phyloP scores from a whole-genome alignment of 306 rosid genomes.

The Malus sylvestris region DNA sequence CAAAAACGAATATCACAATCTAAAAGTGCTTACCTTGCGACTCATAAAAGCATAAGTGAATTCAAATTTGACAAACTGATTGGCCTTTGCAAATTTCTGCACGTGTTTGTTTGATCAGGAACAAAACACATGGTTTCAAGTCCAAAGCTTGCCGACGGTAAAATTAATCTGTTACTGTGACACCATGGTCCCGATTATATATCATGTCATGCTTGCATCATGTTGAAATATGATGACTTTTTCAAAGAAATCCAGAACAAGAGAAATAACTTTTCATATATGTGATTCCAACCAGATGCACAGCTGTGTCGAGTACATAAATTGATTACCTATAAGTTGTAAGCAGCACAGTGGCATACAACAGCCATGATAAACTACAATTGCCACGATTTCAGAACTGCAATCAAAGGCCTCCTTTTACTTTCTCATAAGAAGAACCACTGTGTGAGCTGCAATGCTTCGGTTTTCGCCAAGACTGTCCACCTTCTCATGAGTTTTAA shows the following conservation, averaged over 20 bases:
- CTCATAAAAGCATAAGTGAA: background rate
- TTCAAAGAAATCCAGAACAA: background rate
- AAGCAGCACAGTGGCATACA: background rate
- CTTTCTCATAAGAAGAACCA: slow-evolving; percentile 86
- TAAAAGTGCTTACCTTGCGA: background rate
- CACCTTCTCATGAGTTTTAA: slow-evolving; percentile 95
- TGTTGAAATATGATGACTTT: no score
- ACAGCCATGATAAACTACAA: background rate
- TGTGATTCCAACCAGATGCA: background rate
- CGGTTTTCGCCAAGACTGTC: slow-evolving; percentile 96
- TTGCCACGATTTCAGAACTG: background rate
- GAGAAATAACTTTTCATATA: background rate
- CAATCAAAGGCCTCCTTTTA: slow-evolving; percentile 8
- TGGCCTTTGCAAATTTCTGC: background rate
- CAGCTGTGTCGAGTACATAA: background rate
- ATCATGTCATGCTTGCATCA: background rate
- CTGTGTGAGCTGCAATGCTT: slow-evolving; percentile 97
- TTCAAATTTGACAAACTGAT: slow-evolving; percentile 10
- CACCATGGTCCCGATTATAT: background rate
- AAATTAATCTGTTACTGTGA: background rate
- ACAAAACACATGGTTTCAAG: background rate
- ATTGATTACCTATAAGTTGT: background rate
- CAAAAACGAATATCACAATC: no score
- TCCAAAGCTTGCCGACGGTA: no score
- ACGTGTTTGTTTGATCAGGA: background rate